Base-by-base conservation (phyloP, 2,329 filamentous ascomycete species). In the Pleomassaria siparia region DNA sequence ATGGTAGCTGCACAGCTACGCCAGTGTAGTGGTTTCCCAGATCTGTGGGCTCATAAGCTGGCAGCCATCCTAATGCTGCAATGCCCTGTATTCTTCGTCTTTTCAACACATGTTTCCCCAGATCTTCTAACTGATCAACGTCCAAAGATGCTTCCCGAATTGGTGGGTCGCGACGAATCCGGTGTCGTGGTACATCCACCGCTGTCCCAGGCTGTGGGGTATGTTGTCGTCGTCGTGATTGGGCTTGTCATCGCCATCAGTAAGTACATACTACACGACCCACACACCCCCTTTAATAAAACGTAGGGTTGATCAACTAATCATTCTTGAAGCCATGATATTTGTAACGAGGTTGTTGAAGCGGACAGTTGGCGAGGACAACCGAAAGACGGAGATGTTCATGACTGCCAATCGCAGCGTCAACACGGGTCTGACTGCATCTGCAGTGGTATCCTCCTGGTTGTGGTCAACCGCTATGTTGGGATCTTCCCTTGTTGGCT, bases 391-490 rank as follows among this genome's bases (percentile, higher is more conserved):
- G 0, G 79, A 81, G 58, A 81, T 79, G 76, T 63, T 62, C 41
- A 62, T 60, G 57, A 58, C 56, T 2, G 60, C 60, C 12, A 60
- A 60, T 30, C 56, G 56, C 15, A 59, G 50, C 12, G 56, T 64
- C 2, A 51, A 50, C 13, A 56, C 60, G 22, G 58, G 58, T 4
- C 46, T 59, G 20, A 60, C 50, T 9, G 47, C 55, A 12, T 56
- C 54, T 20, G 57, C 55, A 16, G 58, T 61, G 1, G 54, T 61
- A 9, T 52, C 52, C 2, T 54, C 53, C 15, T 81, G 78, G 79
- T 51, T 59, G 1, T 81, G 78, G 78, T 78, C 75, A 18, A 81
- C 78, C 0, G 76, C 78, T 0, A 72, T 81, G 53, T 64, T 81
- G 0, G 77, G 77, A 0, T 76, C 76, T 9, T 72, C 72, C 0